A percentile compares a stretch with the other conserved stretches of the same genome.
Evolutionary conservation across 148 eudicot species (phyloP).

Genomic region (Vaccinium macrocarpon): DNA sequence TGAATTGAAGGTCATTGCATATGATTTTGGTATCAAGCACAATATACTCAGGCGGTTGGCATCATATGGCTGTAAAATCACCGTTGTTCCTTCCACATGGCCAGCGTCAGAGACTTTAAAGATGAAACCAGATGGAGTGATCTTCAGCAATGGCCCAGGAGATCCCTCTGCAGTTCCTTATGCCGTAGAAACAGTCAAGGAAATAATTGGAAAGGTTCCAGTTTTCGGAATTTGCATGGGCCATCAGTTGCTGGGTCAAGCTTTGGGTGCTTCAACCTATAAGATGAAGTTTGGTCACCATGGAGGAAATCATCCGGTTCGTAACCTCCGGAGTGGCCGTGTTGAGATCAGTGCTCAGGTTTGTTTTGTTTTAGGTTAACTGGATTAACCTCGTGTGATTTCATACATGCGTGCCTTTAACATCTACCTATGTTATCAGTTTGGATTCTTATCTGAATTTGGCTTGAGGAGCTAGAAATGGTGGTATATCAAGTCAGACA

Average conservation of each 20-base stretch:
- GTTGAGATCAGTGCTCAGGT: slow-evolving; percentile 98
- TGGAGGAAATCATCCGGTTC: slow-evolving; percentile 98
- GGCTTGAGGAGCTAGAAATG: not conserved
- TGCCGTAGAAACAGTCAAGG: slow-evolving; percentile 85
- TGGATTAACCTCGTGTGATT: not conserved
- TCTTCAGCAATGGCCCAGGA: slow-evolving; percentile 96
- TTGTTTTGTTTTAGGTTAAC: slow-evolving; percentile 16
- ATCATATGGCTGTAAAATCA: slow-evolving; percentile 90
- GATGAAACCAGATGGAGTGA: slow-evolving; percentile 92
- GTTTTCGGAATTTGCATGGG: slow-evolving; percentile 99
- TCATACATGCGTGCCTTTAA: not conserved
- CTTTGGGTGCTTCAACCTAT: slow-evolving; percentile 88
- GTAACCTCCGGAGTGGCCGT: slow-evolving; percentile 58
- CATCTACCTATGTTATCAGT: not conserved
- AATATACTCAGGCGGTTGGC: slow-evolving; percentile 87
- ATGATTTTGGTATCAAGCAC: slow-evolving; percentile 92
- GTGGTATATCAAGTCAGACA: not conserved
- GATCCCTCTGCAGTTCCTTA: slow-evolving; percentile 98
- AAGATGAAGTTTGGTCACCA: slow-evolving; percentile 99
- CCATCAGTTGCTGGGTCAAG: slow-evolving; percentile 97
- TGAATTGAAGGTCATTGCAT: slow-evolving; percentile 60
- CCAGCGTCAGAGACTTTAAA: slow-evolving; percentile 82
- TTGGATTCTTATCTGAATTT: not conserved
- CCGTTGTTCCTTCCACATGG: slow-evolving; percentile 95
- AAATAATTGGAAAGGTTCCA: slow-evolving; percentile 73